Evolutionary conservation across 257 asterid genomes (phyloP).

Genomic region (Solanum paucissectum): DNA sequence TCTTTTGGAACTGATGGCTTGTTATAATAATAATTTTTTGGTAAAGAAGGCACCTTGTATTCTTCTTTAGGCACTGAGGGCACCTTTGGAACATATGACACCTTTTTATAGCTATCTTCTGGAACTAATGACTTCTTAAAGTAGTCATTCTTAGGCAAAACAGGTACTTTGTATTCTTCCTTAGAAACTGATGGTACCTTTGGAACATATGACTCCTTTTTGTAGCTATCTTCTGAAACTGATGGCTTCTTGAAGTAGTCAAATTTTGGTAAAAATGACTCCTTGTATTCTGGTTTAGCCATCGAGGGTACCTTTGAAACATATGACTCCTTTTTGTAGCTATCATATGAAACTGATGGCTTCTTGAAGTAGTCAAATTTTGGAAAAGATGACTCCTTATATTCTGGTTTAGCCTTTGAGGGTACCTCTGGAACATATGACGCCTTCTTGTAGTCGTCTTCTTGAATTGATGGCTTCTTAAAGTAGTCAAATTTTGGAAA

Average conservation of each 20-base stretch:
- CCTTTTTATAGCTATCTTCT: no score
- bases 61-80: background rate
- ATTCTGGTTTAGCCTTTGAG: accelerated
- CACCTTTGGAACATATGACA: background rate
- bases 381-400: background rate
- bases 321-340: background rate
- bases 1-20: background rate
- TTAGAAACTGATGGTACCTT: background rate
- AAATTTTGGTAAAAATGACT: background rate
- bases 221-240: background rate
- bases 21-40: background rate
- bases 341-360: background rate
- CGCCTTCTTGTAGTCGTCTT: background rate
- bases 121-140: background rate
- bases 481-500: background rate
- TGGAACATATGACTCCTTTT: background rate
- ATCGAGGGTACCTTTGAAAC: background rate
- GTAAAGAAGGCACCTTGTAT: background rate
- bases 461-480: background rate
- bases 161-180: background rate
- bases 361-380: background rate
- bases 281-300: background rate
- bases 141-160: background rate
- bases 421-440: background rate
- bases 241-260: background rate